Percentiles rank a stretch among this genome's conserved stretches.
These are phyloP conservation scores for Lichtheimia corymbifera DNA, from an alignment of 371 early-diverging fungal genomes.

Conservation along the genomic window DNA sequence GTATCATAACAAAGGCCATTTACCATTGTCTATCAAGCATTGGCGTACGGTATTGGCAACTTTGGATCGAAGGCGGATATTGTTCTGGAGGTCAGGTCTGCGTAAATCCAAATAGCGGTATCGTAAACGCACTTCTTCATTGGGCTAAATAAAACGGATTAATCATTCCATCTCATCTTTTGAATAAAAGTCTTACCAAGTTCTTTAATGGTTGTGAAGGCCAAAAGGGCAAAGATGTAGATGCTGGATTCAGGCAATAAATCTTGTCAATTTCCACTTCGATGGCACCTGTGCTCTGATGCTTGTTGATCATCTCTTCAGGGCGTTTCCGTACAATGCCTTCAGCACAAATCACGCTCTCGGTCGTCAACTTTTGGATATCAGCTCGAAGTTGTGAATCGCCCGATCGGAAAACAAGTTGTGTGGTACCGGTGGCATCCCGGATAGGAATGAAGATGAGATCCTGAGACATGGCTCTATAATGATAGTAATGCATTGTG, in stretches of 20 bases:
- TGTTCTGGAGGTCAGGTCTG: conserved; percentile 71
- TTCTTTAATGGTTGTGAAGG: conserved; percentile 49
- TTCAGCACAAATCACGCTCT: conserved; percentile 66
- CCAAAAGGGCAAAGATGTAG: conserved; percentile 71
- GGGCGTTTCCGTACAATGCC: conserved; percentile 65
- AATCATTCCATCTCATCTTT: background rate
- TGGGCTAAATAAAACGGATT: conserved; percentile 52
- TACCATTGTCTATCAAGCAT: conserved; percentile 60
- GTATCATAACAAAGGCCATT: background rate
- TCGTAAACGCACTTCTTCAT: conserved; percentile 79
- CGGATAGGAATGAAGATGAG: conserved; percentile 71
- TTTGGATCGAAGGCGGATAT: conserved; percentile 70
- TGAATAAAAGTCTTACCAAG: conserved; percentile 46
- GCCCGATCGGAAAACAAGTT: conserved; percentile 54
- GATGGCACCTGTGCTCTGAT: conserved; percentile 63
- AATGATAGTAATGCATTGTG: background rate
- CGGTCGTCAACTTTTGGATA: conserved; percentile 55
- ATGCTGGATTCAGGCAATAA: conserved; percentile 73
- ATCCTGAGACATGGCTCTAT: conserved; percentile 64
- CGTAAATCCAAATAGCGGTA: conserved; percentile 85
- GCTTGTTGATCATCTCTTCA: conserved; percentile 46
- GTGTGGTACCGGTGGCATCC: conserved; percentile 68
- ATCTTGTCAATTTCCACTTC: conserved; percentile 70
- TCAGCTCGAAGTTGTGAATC: conserved; percentile 24
- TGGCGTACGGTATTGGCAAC: conserved; percentile 68